Evolutionary conservation across 2,329 filamentous ascomycete species (phyloP).

Genomic region (Trichoderma sp.): DNA sequence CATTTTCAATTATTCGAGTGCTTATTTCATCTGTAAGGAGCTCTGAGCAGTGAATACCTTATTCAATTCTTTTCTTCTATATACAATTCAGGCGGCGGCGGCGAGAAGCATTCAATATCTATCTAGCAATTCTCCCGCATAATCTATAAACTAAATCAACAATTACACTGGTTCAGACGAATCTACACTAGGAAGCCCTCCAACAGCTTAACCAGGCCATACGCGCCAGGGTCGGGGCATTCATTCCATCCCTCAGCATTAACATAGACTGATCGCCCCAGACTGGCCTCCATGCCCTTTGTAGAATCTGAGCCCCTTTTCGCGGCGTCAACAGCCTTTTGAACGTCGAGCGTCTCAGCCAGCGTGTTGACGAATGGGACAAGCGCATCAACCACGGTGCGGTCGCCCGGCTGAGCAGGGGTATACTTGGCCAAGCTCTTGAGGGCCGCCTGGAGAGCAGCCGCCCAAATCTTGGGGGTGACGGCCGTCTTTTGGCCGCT

Average conservation of each 20-base stretch:
- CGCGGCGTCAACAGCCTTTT: conserved; percentile 55
- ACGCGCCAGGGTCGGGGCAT: conserved; percentile 70
- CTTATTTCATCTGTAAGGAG: neutral
- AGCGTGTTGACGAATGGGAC: conserved; percentile 64
- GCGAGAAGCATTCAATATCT: neutral
- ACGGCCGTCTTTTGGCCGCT: neutral
- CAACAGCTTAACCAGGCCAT: conserved; percentile 59
- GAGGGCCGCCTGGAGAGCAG: conserved; percentile 56
- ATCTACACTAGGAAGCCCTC: conserved; percentile 47
- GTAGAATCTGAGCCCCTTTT: conserved; percentile 63
- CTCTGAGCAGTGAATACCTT: neutral
- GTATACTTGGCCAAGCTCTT: conserved; percentile 62
- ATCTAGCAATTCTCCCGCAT: neutral
- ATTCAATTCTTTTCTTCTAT: neutral
- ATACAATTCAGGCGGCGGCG: neutral
- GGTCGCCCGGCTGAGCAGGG: conserved; percentile 66
- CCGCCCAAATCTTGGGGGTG: conserved; percentile 33
- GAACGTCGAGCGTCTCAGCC: conserved; percentile 45
- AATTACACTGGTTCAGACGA: neutral
- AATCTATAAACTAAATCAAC: neutral
- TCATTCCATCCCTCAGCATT: conserved; percentile 63
- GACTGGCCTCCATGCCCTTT: conserved; percentile 68
- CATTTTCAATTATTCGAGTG: neutral
- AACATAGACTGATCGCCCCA: conserved; percentile 73
- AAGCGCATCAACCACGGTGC: conserved; percentile 70